Conservation (phyloP, 164 flowering plant genomes). For the Magnolia changhungtana region DNA sequence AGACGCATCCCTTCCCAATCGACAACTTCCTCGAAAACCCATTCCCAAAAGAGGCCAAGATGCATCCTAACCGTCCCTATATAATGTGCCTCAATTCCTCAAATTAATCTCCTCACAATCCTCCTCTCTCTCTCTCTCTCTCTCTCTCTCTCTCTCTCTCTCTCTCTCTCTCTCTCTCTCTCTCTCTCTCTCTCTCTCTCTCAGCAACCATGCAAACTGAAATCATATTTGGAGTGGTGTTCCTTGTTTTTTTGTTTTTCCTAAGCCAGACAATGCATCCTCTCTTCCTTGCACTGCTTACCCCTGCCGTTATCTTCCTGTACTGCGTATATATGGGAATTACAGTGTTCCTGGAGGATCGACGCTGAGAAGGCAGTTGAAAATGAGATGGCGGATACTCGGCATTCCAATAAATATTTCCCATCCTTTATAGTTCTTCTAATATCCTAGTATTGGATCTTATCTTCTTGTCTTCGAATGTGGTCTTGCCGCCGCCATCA, state of each 20-base stretch:
- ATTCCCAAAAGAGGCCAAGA: background rate
- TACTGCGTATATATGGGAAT: background rate
- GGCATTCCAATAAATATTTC: too few relatives aligned
- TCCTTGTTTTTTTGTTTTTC: background rate
- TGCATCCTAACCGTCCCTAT: background rate
- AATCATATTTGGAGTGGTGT: background rate
- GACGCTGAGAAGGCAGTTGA: background rate
- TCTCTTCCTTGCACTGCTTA: background rate
- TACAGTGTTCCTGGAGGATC: background rate
- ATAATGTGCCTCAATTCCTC: background rate
- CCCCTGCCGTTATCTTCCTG: background rate
- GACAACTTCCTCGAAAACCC: background rate
- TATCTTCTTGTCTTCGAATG: too few relatives aligned
- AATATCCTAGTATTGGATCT: too few relatives aligned
- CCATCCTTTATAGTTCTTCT: too few relatives aligned
- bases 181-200: background rate
- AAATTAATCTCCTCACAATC: background rate
- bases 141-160: background rate
- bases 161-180: background rate
- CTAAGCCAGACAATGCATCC: background rate
- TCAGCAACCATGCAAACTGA: background rate
- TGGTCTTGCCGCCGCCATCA: too few relatives aligned
- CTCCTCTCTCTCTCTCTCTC: background rate
- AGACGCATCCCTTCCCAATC: constrained; percentile 1
- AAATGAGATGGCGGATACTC: too few relatives aligned